phyloP scores from a whole-genome alignment of 2,329 filamentous ascomycete species.

The Calonectria fujianensis region DNA sequence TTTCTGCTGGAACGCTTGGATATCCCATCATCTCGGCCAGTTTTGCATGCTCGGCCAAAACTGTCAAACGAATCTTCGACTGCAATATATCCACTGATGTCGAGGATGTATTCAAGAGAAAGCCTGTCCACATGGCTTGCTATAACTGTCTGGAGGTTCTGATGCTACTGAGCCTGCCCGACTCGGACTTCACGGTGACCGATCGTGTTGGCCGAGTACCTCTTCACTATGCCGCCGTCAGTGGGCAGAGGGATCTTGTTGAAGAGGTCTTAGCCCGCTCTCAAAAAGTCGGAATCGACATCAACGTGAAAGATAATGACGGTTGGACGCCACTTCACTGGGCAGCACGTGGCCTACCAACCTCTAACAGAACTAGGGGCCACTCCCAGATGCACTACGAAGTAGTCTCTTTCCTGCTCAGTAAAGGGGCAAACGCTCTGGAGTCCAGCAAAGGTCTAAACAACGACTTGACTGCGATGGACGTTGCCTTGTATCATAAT shows the following conservation, averaged over 20 bases:
- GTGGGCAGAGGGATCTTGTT: not conserved
- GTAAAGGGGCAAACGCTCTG: not conserved
- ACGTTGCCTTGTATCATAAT: not conserved
- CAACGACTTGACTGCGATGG: not conserved
- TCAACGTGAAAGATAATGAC: slow-evolving; percentile 10
- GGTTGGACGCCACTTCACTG: slow-evolving; percentile 37
- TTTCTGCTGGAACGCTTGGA: not conserved
- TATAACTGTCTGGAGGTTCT: slow-evolving; percentile 35
- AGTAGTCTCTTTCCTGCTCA: not conserved
- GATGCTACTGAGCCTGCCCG: slow-evolving; percentile 7
- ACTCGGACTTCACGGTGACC: slow-evolving; percentile 23
- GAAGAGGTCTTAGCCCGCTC: slow-evolving; percentile 7
- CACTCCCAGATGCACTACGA: not conserved
- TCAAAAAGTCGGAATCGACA: slow-evolving; percentile 1
- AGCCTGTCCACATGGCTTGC: slow-evolving; percentile 32
- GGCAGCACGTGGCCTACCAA: slow-evolving; percentile 11
- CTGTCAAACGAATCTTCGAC: slow-evolving; percentile 10
- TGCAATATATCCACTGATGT: not conserved
- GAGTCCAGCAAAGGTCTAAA: not conserved
- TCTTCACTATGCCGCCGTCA: slow-evolving; percentile 32
- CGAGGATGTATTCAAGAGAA: slow-evolving; percentile 7
- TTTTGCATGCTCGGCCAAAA: not conserved
- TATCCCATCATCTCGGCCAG: slow-evolving; percentile 29
- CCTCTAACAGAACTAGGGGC: not conserved
- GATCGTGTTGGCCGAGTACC: slow-evolving; percentile 31